Base-by-base conservation (phyloP, 2,329 filamentous ascomycete genomes). In the Colletotrichum karsti region DNA sequence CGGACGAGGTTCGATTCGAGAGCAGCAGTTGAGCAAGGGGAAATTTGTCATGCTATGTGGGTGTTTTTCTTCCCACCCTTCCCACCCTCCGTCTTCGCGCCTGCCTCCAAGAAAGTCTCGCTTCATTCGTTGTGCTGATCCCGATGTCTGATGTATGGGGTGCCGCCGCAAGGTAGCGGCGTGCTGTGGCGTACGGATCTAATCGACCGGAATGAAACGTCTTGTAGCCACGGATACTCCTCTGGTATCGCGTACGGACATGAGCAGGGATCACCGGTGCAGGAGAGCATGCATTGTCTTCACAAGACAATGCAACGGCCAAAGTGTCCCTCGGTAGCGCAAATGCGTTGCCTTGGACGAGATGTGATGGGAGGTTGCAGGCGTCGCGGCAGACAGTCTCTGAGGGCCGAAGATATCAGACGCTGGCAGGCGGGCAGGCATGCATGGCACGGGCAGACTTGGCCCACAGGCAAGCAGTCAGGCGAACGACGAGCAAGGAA, bases 21-120 rank as follows among this genome's bases (percentile, higher is more conserved):
- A 39, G 18, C 41, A 41, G 13, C 13, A 24, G 54, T 15, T n/a
- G 18, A 46, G 20, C n/a, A 35, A 12, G 35, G 13, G 30, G 35
- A 13, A 35, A 65, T 65, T 65, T 65, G 62, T 65, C 62, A 65
- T 65, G 44, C 37, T 41, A 7, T 39, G 8, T 7, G 15, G 54
- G 22, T 12, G 8, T 3, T 8, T 13, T 53, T 44, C 33, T 8
- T n/a, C 18, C 24, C 28, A 30, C 46, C 46, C 13, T n/a, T 5
- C 4, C n/a, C n/a, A n/a, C n/a, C n/a, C n/a, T n/a, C n/a, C n/a
- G n/a, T n/a, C n/a, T n/a, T n/a, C n/a, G n/a, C n/a, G n/a, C n/a
- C 7, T 41, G n/a, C 39, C 39, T 18, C 12, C 37, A 53, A 60
- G 44, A 60, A 26, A 44, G 18, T 26, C 24, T 46, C 26, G 28